Evolutionary conservation across 1,284 basidiomycete genomes (phyloP).

Genomic region (Naganishia cerealis): DNA sequence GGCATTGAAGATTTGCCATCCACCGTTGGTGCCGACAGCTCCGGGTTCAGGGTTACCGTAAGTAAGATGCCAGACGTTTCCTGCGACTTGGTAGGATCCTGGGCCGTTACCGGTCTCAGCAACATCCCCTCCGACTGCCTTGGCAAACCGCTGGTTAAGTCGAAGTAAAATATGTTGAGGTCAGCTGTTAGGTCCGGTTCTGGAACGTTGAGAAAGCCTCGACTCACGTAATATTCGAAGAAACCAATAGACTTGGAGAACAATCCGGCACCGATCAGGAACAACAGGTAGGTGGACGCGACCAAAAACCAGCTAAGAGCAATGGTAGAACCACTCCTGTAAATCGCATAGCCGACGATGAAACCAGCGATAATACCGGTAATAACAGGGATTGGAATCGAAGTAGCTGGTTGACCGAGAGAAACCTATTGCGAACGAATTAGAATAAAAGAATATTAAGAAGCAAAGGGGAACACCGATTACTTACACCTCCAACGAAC

Average conservation of each 20-base stretch:
- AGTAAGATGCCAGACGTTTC: conserved; percentile 80
- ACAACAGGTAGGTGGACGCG: conserved; percentile 80
- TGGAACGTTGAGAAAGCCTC: neutral
- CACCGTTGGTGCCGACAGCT: conserved; percentile 51
- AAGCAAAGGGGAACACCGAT: neutral
- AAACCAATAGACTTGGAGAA: conserved; percentile 69
- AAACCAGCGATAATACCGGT: conserved; percentile 75
- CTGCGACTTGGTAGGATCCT: conserved; percentile 66
- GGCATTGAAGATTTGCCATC: conserved; percentile 51
- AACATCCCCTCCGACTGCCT: conserved; percentile 67
- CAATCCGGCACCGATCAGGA: conserved; percentile 87
- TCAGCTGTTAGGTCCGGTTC: neutral
- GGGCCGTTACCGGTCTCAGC: conserved; percentile 64
- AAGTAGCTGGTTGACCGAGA: conserved; percentile 71
- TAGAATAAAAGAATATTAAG: neutral
- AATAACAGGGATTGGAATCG: conserved; percentile 85
- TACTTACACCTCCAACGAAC: conserved; percentile 78
- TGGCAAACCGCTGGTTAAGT: conserved; percentile 39
- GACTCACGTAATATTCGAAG: conserved; percentile 64
- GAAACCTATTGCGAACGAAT: conserved; percentile 59
- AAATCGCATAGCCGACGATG: conserved; percentile 56
- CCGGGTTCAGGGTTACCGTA: conserved; percentile 70
- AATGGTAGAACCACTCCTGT: conserved; percentile 53
- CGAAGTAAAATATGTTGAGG: neutral
- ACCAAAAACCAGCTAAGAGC: conserved; percentile 72